These are phyloP conservation scores for Coemansia sp. DNA, from an alignment of 192 early-diverging fungal species.

Conservation along the genomic window DNA sequence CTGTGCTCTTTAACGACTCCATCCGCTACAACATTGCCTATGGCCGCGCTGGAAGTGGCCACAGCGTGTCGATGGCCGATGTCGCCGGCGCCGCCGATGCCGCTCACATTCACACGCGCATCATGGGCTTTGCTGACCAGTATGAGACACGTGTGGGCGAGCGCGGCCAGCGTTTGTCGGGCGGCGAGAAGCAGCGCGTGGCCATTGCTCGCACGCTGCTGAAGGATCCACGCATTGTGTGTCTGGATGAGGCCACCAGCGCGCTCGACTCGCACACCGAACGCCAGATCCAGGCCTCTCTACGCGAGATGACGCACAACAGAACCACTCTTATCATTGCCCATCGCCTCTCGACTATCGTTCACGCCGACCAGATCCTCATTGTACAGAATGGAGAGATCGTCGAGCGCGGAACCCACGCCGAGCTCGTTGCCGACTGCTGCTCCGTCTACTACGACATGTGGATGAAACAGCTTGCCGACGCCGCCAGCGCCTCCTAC, in stretches of 20 bases:
- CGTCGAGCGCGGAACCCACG: slow-evolving; percentile 82
- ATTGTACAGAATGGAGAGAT: slow-evolving; percentile 81
- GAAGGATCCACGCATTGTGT: slow-evolving; percentile 84
- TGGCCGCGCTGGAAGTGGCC: slow-evolving; percentile 53
- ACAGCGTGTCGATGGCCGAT: slow-evolving; percentile 66
- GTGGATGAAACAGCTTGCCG: slow-evolving; percentile 89
- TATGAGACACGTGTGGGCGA: slow-evolving; percentile 91
- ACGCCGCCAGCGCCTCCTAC: slow-evolving; percentile 51
- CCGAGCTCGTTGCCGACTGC: slow-evolving; percentile 64
- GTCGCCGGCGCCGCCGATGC: slow-evolving; percentile 70
- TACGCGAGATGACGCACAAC: slow-evolving; percentile 72
- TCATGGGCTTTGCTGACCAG: slow-evolving; percentile 72
- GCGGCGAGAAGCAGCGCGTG: slow-evolving; percentile 93
- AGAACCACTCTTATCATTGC: slow-evolving; percentile 89
- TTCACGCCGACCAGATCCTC: slow-evolving; percentile 83
- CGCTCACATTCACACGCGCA: slow-evolving; percentile 77
- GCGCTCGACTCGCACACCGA: slow-evolving; percentile 88
- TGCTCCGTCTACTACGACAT: slow-evolving; percentile 77
- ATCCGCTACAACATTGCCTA: slow-evolving; percentile 95
- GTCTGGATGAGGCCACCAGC: slow-evolving; percentile 93
- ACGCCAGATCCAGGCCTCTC: slow-evolving; percentile 82
- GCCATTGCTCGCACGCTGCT: slow-evolving; percentile 92
- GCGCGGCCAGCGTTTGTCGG: slow-evolving; percentile 83
- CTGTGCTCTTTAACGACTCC: slow-evolving; percentile 95
- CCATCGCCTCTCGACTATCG: slow-evolving; percentile 82